Evolutionary conservation across 768 basidiomycete genomes (phyloP).

Genomic region (Suillus placidus): DNA sequence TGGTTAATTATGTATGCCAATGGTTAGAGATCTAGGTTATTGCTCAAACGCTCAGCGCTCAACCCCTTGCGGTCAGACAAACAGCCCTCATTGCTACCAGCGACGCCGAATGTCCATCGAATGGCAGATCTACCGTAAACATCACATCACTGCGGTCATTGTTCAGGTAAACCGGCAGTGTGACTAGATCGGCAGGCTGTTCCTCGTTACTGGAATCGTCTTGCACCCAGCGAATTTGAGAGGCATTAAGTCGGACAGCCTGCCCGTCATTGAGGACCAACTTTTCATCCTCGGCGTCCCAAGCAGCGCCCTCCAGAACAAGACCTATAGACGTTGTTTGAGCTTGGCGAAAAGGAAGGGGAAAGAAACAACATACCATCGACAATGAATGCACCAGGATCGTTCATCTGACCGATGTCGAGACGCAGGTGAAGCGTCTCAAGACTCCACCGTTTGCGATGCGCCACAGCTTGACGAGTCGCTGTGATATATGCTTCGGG

Average conservation of each 20-base stretch:
- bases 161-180: conserved; percentile 92
- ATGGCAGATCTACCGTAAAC: conserved; percentile 86
- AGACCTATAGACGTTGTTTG: conserved; percentile 56
- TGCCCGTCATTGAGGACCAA: conserved; percentile 87
- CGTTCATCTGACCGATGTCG: conserved; percentile 79
- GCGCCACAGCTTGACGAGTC: conserved; percentile 93
- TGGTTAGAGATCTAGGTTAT: background rate
- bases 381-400: conserved; percentile 79
- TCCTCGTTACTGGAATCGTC: conserved; percentile 34
- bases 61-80: conserved; percentile 84
- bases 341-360: conserved; percentile 8
- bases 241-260: conserved; percentile 74
- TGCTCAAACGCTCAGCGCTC: conserved; percentile 44
- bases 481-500: conserved; percentile 97
- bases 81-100: conserved; percentile 87
- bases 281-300: conserved; percentile 54
- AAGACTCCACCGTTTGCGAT: conserved; percentile 88
- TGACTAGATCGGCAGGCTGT: conserved; percentile 47
- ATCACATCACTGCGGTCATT: conserved; percentile 85
- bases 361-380: conserved; percentile 53
- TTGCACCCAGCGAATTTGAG: conserved; percentile 88
- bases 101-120: conserved; percentile 65
- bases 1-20: conserved; percentile 12
- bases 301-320: conserved; percentile 83
- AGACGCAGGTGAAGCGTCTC: conserved; percentile 83